A percentile compares a stretch with the other conserved stretches of the same genome.
phyloP scores from a whole-genome alignment of 2,329 filamentous ascomycete genomes.

The Aspergillus sclerotialis region DNA sequence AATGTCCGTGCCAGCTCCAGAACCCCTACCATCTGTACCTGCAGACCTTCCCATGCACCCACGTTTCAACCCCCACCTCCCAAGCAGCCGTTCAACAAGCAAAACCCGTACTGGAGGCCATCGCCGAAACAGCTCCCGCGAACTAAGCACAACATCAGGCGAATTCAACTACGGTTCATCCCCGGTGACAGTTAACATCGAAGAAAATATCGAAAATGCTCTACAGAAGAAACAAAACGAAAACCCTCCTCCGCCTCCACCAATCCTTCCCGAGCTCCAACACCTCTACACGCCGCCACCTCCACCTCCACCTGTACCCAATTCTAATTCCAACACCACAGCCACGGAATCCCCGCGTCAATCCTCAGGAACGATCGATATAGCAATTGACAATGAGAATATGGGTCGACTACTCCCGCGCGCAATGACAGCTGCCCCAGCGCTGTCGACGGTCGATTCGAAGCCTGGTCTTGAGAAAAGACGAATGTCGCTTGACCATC shows the following conservation, averaged over 20 bases:
- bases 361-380: conserved; percentile 34
- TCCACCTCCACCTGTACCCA: conserved; percentile 41
- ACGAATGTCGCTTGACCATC: conserved; percentile 40
- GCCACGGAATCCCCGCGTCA: conserved; percentile 22
- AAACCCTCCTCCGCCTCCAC: conserved; percentile 28
- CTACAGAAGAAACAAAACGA: conserved; percentile 14
- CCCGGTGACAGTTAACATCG: conserved; percentile 46
- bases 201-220: conserved; percentile 43
- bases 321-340: conserved; percentile 15
- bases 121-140: conserved; percentile 22
- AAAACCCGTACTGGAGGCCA: conserved; percentile 25
- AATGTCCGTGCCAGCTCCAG: conserved; percentile 32
- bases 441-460: conserved; percentile 17
- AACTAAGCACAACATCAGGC: conserved; percentile 15
- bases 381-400: conserved; percentile 33
- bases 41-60: conserved; percentile 34
- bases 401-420: conserved; percentile 28
- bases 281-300: conserved; percentile 51
- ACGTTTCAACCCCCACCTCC: conserved; percentile 32
- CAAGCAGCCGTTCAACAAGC: conserved; percentile 36
- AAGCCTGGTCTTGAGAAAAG: conserved; percentile 26
- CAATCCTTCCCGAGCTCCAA: conserved; percentile 54
- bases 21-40: conserved; percentile 19
- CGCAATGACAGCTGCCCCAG: conserved; percentile 30
- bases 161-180: conserved; percentile 22